Base-by-base conservation (phyloP, 306 rosid species). In the Castanea crenata region DNA sequence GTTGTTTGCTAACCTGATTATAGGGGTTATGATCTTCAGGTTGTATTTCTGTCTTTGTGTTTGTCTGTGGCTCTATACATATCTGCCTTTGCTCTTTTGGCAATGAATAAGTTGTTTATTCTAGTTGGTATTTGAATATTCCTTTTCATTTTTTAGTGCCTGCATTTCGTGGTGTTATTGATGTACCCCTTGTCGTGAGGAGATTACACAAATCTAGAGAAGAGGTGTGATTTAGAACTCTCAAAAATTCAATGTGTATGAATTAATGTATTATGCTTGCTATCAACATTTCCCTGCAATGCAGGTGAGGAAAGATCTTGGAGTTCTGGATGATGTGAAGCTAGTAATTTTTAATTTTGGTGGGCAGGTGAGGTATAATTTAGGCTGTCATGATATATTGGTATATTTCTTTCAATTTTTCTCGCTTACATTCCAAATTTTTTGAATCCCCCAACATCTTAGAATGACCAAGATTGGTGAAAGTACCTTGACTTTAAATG, bases 141-240 rank as follows among this genome's bases (percentile, higher is more conserved):
- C 49, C 75, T 57, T 78, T 77, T 72, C 31, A 51, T 51, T 74
- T 78, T 84, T 63, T 80, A 93, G 99, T 93, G 98, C 99, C 98
- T 72, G 98, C 98, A 58, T 96, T 93, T 84, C 96, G 93, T 7
- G 98, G 93, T 85, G 90, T 78, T 63, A 90, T 95, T 84, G 99
- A 95, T 80, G 94, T 93, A 16, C 98, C 99, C 83, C 84, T 95
- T 55, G 98, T 95, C 76, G 98, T 93, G 78, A 90, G 99, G 86
- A 95, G 94, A 85, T 71, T 93, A 84, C 96, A 90, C 85, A 91
- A 86, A 91, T 87, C 98, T 51, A 87, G 90, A 61, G 88, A 84
- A 85, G 99, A 95, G 98, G 99, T 95, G 82, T 73, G 34, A 49
- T 49, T 49, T 12, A 49, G 16, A 49, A 76, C 69, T 64, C 35